These are phyloP conservation scores for Filosporella fistucella DNA, from an alignment of 495 filamentous ascomycete genomes.

Conservation along the genomic window DNA sequence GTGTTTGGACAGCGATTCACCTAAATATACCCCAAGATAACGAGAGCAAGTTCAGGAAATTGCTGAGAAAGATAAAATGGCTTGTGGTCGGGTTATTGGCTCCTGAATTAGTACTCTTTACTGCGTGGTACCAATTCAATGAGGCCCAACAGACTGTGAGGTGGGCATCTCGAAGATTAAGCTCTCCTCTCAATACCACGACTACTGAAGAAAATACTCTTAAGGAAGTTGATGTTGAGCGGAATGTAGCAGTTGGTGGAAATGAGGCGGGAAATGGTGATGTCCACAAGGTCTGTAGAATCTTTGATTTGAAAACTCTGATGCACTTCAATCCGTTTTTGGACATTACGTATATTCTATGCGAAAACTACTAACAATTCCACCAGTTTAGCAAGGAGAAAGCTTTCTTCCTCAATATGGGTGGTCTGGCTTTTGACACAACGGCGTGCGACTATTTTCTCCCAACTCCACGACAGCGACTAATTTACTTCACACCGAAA, in stretches of 20 bases:
- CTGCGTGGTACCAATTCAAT: conserved; percentile 20
- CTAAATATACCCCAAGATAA: conserved; percentile 28
- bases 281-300: background rate
- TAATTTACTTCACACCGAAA: background rate
- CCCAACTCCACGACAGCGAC: no score
- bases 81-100: conserved; percentile 26
- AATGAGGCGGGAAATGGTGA: background rate
- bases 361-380: no score
- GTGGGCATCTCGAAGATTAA: background rate
- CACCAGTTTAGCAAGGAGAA: background rate
- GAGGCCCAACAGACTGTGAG: conserved; percentile 1
- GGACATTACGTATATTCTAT: no score
- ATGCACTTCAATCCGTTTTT: no score
- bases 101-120: conserved; percentile 26
- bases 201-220: background rate
- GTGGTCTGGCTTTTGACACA: conserved; percentile 6
- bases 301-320: no score
- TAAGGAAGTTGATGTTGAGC: background rate
- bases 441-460: no score
- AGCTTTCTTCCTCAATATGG: conserved; percentile 11
- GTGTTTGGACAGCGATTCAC: conserved; percentile 39
- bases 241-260: background rate
- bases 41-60: no score
- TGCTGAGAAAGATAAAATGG: conserved; percentile 16
- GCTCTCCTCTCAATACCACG: background rate